These are phyloP conservation scores for Chlamydomonas sp. DNA, from an alignment of 139 green algal genomes.

Conservation along the genomic window DNA sequence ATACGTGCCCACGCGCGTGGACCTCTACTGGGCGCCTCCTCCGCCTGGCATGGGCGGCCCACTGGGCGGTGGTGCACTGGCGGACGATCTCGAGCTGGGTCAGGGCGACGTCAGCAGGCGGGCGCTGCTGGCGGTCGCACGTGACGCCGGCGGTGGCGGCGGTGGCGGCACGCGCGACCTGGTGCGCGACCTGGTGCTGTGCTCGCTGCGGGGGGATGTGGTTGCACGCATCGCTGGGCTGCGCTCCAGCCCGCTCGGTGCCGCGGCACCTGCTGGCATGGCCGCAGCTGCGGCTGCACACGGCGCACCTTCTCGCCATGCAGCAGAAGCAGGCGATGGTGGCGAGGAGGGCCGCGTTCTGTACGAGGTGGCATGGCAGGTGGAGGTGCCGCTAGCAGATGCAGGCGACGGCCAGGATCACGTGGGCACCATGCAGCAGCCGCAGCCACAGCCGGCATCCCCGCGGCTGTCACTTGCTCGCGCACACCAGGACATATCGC, in stretches of 20 bases:
- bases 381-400: constrained; percentile 15
- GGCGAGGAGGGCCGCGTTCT: constrained; percentile 5
- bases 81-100: too few species aligned
- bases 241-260: constrained; percentile 21
- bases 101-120: too few species aligned
- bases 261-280: constrained; percentile 10
- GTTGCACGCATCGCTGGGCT: constrained; percentile 7
- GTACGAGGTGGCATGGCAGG: constrained; percentile 33
- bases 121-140: too few species aligned
- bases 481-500: too few species aligned
- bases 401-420: too few species aligned
- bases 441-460: too few species aligned
- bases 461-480: too few species aligned
- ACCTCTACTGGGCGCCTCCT: constrained; percentile 1
- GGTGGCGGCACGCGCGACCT: too few species aligned
- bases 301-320: not conserved
- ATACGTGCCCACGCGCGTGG: constrained; percentile 6
- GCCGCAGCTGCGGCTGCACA: not conserved
- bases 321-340: not conserved
- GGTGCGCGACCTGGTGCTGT: constrained; percentile 2
- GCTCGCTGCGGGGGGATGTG: not conserved
- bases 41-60: not conserved
- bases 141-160: too few species aligned
- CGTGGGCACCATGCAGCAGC: too few species aligned
- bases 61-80: too few species aligned